phyloP scores from a whole-genome alignment of 495 filamentous ascomycete species.

The Durotheca rogersii region DNA sequence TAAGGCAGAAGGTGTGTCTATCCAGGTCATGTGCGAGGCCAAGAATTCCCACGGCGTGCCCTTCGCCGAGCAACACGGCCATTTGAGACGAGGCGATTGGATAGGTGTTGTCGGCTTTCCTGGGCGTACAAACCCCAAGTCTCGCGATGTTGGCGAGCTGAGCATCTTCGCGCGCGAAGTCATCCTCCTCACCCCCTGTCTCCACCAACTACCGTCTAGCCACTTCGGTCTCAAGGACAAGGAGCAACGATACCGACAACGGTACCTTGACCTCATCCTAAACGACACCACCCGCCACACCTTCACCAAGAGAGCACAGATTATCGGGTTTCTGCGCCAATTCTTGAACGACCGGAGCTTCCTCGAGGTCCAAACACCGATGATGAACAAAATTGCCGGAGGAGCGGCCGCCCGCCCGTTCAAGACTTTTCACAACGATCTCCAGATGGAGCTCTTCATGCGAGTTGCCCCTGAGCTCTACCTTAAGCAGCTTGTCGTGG shows the following conservation, averaged over 20 bases:
- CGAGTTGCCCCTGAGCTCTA: conserved; percentile 91
- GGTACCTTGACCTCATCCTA: conserved; percentile 95
- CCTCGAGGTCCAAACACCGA: conserved; percentile 93
- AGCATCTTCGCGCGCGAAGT: conserved; percentile 91
- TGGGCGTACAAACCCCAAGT: conserved; percentile 87
- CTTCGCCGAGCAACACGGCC: conserved; percentile 86
- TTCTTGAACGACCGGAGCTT: conserved; percentile 87
- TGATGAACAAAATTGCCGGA: conserved; percentile 94
- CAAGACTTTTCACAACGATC: conserved; percentile 90
- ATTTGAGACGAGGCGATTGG: conserved; percentile 86
- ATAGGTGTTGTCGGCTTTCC: conserved; percentile 75
- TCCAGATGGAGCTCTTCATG: conserved; percentile 91
- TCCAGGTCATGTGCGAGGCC: conserved; percentile 90
- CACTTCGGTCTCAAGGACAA: conserved; percentile 93
- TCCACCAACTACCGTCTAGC: conserved; percentile 90
- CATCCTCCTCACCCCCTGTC: conserved; percentile 80
- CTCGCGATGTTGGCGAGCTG: conserved; percentile 78
- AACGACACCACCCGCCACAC: conserved; percentile 80
- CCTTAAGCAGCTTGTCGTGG: conserved; percentile 94
- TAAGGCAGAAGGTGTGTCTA: conserved; percentile 64
- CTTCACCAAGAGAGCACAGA: conserved; percentile 79
- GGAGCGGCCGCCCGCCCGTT: conserved; percentile 97
- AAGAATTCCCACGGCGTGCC: conserved; percentile 63
- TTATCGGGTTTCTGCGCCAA: conserved; percentile 78
- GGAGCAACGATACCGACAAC: conserved; percentile 86